These are phyloP conservation scores for Kodamaea anthophila DNA, from an alignment of 1,139 yeast species.

Conservation along the genomic window DNA sequence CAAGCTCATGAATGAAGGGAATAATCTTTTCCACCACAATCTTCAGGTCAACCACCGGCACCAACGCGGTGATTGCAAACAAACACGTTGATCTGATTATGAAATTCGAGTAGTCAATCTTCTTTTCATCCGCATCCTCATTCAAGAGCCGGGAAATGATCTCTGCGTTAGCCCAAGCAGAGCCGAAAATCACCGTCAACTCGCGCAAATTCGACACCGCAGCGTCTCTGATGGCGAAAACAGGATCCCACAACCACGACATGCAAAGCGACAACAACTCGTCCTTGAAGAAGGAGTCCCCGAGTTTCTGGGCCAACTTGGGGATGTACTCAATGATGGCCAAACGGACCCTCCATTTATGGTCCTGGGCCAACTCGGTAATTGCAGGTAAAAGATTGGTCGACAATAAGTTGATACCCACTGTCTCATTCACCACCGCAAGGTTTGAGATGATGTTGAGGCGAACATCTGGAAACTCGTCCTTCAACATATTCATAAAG, in stretches of 20 bases:
- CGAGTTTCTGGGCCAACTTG: conserved; percentile 89
- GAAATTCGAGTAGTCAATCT: conserved; percentile 57
- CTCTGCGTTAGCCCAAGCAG: conserved; percentile 86
- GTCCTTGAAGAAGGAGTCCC: conserved; percentile 87
- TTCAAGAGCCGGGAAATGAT: conserved; percentile 70
- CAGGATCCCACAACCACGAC: conserved; percentile 98
- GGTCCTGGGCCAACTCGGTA: conserved; percentile 91
- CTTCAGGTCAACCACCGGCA: conserved; percentile 57
- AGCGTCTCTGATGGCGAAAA: conserved; percentile 92
- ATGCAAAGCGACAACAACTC: conserved; percentile 86
- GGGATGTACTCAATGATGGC: conserved; percentile 98
- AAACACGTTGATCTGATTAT: conserved; percentile 88
- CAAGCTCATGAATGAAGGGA: conserved; percentile 71
- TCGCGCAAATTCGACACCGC: conserved; percentile 81
- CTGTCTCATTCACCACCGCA: conserved; percentile 87
- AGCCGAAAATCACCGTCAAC: conserved; percentile 82
- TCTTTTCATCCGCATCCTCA: conserved; percentile 22
- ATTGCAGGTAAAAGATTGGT: conserved; percentile 92
- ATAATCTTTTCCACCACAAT: conserved; percentile 61
- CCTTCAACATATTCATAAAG: conserved; percentile 88
- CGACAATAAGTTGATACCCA: conserved; percentile 83
- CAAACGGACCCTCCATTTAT: conserved; percentile 95
- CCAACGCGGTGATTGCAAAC: conserved; percentile 75
- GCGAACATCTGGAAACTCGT: conserved; percentile 95
- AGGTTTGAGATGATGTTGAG: conserved; percentile 88